phyloP scores from a whole-genome alignment of 768 basidiomycete genomes.

The Arthromyces matolae region DNA sequence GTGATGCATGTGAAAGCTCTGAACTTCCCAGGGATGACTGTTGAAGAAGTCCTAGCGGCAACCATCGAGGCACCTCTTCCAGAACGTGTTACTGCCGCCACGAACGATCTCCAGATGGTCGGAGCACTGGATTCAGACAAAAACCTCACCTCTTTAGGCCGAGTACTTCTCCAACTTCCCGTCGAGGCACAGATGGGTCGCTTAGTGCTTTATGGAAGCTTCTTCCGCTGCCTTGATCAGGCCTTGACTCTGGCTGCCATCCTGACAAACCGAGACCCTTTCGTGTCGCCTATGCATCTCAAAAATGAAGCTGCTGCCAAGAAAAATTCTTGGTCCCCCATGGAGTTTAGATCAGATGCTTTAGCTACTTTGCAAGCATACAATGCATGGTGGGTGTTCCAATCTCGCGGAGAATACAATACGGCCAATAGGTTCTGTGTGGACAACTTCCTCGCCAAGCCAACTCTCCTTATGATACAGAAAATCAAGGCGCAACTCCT shows the following conservation, averaged over 20 bases:
- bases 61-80: slow-evolving; percentile 87
- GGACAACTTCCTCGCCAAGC: slow-evolving; percentile 86
- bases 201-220: slow-evolving; percentile 82
- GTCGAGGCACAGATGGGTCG: slow-evolving; percentile 89
- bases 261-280: slow-evolving; percentile 86
- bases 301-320: slow-evolving; percentile 65
- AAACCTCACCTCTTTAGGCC: slow-evolving; percentile 81
- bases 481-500: slow-evolving; percentile 78
- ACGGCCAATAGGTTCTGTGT: slow-evolving; percentile 72
- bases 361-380: slow-evolving; percentile 78
- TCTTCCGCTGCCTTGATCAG: slow-evolving; percentile 89
- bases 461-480: slow-evolving; percentile 77
- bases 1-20: slow-evolving; percentile 97
- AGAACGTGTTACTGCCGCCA: slow-evolving; percentile 73
- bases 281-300: slow-evolving; percentile 76
- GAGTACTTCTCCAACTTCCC: slow-evolving; percentile 84
- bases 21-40: slow-evolving; percentile 79
- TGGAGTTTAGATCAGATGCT: slow-evolving; percentile 80
- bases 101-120: slow-evolving; percentile 75
- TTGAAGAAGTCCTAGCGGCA: slow-evolving; percentile 81
- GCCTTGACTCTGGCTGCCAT: slow-evolving; percentile 91
- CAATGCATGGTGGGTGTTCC: slow-evolving; percentile 75
- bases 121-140: slow-evolving; percentile 79
- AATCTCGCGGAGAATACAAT: slow-evolving; percentile 59
- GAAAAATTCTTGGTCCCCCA: slow-evolving; percentile 77